phyloP scores from a whole-genome alignment of 331 rosid genomes.

The Quercus phellos region DNA sequence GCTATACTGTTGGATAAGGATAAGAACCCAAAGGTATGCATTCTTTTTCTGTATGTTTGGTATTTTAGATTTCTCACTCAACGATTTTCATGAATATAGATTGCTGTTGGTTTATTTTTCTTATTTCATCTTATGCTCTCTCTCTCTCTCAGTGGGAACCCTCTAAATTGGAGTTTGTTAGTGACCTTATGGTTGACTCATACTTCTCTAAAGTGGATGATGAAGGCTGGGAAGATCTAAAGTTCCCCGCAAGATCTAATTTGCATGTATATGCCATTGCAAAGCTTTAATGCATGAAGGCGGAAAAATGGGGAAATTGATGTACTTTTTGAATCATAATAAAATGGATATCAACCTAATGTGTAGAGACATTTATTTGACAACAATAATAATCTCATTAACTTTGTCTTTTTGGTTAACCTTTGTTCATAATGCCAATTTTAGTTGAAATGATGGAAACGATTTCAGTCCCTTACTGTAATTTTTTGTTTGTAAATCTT shows the following conservation, averaged over 20 bases:
- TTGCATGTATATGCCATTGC: constrained; percentile 65
- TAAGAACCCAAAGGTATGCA: constrained; percentile 84
- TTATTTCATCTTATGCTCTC: constrained; percentile 9
- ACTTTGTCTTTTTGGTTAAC: no score
- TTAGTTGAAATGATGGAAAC: no score
- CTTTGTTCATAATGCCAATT: no score
- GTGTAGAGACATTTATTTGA: no score
- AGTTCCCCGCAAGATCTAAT: constrained; percentile 69
- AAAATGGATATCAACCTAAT: no score
- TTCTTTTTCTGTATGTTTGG: not conserved
- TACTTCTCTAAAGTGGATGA: constrained; percentile 77
- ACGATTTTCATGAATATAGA: not conserved
- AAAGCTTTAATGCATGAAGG: constrained; percentile 47
- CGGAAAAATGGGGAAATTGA: not conserved
- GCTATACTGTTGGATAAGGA: constrained; percentile 87
- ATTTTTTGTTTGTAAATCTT: no score
- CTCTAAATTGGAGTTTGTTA: constrained; percentile 70
- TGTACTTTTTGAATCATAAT: no score
- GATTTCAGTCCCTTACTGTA: no score
- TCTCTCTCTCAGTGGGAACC: constrained; percentile 74
- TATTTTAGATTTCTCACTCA: not conserved
- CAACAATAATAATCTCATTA: no score
- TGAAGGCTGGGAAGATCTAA: constrained; percentile 70
- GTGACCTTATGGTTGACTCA: constrained; percentile 45
- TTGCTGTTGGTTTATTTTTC: constrained; percentile 5